Percentiles rank a stretch among this genome's conserved stretches.
Conservation (phyloP, 208 protist species). For the Leishmania guyanensis region DNA sequence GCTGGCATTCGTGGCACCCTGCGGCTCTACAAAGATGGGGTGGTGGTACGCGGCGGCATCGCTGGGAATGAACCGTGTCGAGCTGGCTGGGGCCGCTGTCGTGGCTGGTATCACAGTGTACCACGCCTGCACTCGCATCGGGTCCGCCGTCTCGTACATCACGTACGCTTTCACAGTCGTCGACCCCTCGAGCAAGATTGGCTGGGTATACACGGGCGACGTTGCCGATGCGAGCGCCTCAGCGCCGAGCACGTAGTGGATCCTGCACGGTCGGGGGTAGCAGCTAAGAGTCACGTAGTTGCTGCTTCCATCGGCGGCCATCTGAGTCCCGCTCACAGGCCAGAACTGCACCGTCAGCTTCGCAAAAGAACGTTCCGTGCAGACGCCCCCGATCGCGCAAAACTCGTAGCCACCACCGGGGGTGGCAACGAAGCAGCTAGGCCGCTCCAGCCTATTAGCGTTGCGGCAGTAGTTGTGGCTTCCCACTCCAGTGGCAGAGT, state of each 20-base stretch:
- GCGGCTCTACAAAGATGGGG: constrained; percentile 50
- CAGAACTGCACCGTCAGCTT: constrained; percentile 35
- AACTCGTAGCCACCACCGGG: constrained; percentile 42
- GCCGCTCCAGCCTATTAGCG: constrained; percentile 36
- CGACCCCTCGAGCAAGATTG: constrained; percentile 38
- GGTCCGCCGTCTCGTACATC: constrained; percentile 29
- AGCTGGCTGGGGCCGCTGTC: not conserved
- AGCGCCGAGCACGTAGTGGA: constrained; percentile 63
- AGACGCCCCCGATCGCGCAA: constrained; percentile 58
- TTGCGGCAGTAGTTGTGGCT: constrained; percentile 83
- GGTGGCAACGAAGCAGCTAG: constrained; percentile 63
- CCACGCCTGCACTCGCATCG: constrained; percentile 32
- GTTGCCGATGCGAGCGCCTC: constrained; percentile 14
- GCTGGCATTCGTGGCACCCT: constrained; percentile 30
- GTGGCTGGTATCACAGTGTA: constrained; percentile 34
- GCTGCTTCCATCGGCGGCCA: constrained; percentile 23
- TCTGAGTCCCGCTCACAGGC: constrained; percentile 28
- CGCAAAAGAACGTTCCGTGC: constrained; percentile 22
- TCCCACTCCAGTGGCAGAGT: constrained; percentile 48
- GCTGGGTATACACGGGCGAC: constrained; percentile 29
- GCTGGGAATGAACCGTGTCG: constrained; percentile 36
- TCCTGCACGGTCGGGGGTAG: constrained; percentile 48
- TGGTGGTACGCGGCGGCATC: constrained; percentile 31
- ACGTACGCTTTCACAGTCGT: constrained; percentile 49
- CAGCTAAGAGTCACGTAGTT: constrained; percentile 46